Base-by-base conservation (phyloP, 129 eudicot genomes). In the Kitagawia praeruptora region DNA sequence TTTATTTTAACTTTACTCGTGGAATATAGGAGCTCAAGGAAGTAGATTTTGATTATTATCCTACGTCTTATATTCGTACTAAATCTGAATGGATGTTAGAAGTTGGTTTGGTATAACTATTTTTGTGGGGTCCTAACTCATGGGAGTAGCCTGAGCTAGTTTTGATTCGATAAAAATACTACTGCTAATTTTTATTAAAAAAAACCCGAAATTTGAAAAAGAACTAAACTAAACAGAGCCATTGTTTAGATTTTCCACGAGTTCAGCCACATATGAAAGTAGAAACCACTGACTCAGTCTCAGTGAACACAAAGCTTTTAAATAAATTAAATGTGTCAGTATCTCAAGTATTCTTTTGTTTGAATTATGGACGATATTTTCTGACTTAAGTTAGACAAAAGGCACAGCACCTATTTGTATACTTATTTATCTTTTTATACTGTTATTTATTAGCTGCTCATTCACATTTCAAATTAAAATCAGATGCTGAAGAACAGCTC, bases 401-500 rank as follows among this genome's bases (percentile, higher is more conserved):
- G 28, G 10, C 34, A 61, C 34, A 10, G 15, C 28, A 21, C 41
- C 72, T 66, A 41, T 31, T 67, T 67, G 14, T 31, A 15, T 31
- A 1, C 18, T 18, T 70, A 39, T 16, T 7, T 18, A 39, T 31
- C n/a, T 0, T 13, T 13, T 34, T 34, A 15, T 34, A n/a, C 10
- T 38, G 46, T 39, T 19, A 39, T 1, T 15, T 16, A 7, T 38
- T 6, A 39, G 41, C 44, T 37, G 4, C 23, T 70, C 4, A 39
- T 37, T 70, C 0, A 39, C 19, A 23, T 34, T 69, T 34, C 5
- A 64, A 53, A 78, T 84, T 45, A 66, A 13, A 56, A 40, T 72
- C 82, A 94, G 98, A 94, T 94, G 97, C 63, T 84, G 76, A 94
- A 81, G 89, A 86, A 91, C 70, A 88, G 90, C 85, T 94, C 97